Evolutionary conservation across 306 rosid species (phyloP), one percentile per base, ranked within the genome.

Genomic region (Casuarina glauca): DNA sequence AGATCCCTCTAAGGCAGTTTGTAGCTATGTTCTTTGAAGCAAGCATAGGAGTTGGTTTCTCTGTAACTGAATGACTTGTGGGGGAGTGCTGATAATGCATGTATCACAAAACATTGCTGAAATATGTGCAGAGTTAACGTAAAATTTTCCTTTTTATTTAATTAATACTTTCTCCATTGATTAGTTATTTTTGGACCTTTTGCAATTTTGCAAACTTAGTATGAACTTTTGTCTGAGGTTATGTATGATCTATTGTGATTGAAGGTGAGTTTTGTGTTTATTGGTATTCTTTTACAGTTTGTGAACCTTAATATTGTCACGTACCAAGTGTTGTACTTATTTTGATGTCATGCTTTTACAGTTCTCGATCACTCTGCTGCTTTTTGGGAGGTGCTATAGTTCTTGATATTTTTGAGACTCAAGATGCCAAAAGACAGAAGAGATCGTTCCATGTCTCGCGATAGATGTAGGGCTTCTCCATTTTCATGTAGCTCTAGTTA

Each of bases 341-440:
- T 67, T 42, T 17, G 43, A 61, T 36, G 20, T 41, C 71, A 42
- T 15, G 9, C n/a, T 26, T 67, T 67, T 42, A 20, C n/a, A 67
- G 71, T 67, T 42, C 42, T 67, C 71, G 17, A 42, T n/a, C 48
- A 2, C 16, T n/a, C 16, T 42, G 50, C 36, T 42, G 13, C 36
- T 12, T n/a, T 42, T 41, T 42, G 69, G 71, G 71, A 41, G 71
- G 50, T 67, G 15, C 48, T 35, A 17, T n/a, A 42, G 9, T 67
- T 67, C 50, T 66, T 41, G 41, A 16, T n/a, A 51, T 20, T 46
- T 80, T 78, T 50, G 63, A 35, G 36, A 64, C 68, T 61, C 84
- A 74, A 72, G 69, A 96, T 96, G 99, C 97, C 99, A 50, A 96
- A 91, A 86, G 98, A 93, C 84, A 93, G 94, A 86, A 93, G 97